Evolutionary conservation across 306 rosid genomes (phyloP).

Genomic region (Rosa multiflora): DNA sequence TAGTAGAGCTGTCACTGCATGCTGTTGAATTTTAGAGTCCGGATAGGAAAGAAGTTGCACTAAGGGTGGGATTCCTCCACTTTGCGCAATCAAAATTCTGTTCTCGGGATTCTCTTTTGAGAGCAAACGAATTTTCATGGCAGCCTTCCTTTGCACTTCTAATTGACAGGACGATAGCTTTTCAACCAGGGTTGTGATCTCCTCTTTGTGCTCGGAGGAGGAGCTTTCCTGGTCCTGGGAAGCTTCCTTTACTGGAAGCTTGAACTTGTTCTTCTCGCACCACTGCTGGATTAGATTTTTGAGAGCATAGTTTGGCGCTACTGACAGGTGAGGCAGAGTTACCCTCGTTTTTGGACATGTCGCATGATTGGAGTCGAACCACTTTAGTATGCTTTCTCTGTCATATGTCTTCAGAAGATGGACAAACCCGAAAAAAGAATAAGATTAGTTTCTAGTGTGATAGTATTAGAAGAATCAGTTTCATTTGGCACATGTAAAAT

Average conservation of each 20-base stretch:
- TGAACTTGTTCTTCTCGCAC: conserved; percentile 61
- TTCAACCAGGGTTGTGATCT: conserved; percentile 49
- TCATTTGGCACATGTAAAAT: conserved; percentile 1
- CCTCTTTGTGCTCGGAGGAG: conserved; percentile 28
- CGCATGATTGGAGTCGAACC: conserved; percentile 54
- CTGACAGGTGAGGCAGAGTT: conserved; percentile 33
- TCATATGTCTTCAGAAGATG: conserved; percentile 56
- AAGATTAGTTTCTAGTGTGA: conserved; percentile 18
- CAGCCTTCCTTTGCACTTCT: conserved; percentile 58
- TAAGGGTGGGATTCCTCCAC: conserved; percentile 62
- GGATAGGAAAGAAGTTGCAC: conserved; percentile 68
- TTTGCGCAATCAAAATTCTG: conserved; percentile 47
- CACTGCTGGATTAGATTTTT: conserved; percentile 59
- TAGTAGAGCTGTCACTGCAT: conserved; percentile 68
- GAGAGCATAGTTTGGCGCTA: conserved; percentile 44
- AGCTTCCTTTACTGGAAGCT: conserved; percentile 37
- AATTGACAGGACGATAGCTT: conserved; percentile 45
- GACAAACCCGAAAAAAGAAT: not conserved
- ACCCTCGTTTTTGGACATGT: conserved; percentile 53
- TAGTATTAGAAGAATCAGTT: not conserved
- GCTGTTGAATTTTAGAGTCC: conserved; percentile 63
- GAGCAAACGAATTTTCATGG: conserved; percentile 53
- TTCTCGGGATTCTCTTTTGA: conserved; percentile 70
- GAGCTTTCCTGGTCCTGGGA: conserved; percentile 31
- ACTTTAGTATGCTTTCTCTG: conserved; percentile 73